Evolutionary conservation across 495 filamentous ascomycete species (phyloP).

Genomic region (Rhypophila decipiens): DNA sequence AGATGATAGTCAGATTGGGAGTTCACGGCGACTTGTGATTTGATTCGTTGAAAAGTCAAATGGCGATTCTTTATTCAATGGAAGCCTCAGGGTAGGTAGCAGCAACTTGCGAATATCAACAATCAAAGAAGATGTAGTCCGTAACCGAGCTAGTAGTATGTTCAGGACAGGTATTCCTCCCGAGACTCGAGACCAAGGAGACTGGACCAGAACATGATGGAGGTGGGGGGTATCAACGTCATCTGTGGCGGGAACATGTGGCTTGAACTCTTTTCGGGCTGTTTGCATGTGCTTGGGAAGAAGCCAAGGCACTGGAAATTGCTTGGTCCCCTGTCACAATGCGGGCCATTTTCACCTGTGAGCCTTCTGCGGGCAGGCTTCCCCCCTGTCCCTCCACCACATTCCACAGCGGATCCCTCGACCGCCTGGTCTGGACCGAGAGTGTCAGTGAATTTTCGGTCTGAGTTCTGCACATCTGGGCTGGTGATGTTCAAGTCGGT

Average conservation of each 20-base stretch:
- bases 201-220: too few species aligned
- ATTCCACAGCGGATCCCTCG: background rate
- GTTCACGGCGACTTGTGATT: too few species aligned
- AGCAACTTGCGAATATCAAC: too few species aligned
- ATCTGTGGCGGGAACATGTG: slow-evolving; percentile 35
- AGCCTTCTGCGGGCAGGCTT: too few species aligned
- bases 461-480: background rate
- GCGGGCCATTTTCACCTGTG: slow-evolving; percentile 2
- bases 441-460: too few species aligned
- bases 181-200: too few species aligned
- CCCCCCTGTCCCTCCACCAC: background rate
- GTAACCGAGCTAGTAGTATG: too few species aligned
- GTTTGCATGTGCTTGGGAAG: too few species aligned
- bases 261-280: slow-evolving; percentile 18
- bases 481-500: background rate
- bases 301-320: too few species aligned
- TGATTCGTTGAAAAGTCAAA: background rate
- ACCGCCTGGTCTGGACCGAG: background rate
- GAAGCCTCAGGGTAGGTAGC: too few species aligned
- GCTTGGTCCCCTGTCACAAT: background rate
- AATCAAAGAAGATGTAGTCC: too few species aligned
- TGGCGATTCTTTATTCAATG: background rate
- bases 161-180: too few species aligned
- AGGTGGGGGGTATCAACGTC: slow-evolving; percentile 25
- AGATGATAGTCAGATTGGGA: background rate